These are phyloP conservation scores for Camellia japonica DNA, from an alignment of 148 eudicot genomes.

Conservation along the genomic window DNA sequence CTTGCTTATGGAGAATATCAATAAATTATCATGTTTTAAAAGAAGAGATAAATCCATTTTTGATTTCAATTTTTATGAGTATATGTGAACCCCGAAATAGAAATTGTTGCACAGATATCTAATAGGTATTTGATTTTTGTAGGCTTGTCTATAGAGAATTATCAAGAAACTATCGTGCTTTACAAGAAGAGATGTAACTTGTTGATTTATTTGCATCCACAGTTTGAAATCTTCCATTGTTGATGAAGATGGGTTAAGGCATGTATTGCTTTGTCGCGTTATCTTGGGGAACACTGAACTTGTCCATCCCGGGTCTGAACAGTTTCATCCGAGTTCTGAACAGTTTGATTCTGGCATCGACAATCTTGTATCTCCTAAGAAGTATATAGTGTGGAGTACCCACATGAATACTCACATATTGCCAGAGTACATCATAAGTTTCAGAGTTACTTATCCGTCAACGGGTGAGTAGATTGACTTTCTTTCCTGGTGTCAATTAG, in stretches of 20 bases:
- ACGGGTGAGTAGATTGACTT: conserved; percentile 24
- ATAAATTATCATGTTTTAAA: too few relatives aligned
- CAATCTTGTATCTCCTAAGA: conserved; percentile 32
- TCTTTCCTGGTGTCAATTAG: background rate
- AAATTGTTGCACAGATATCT: too few relatives aligned
- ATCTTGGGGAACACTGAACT: conserved; percentile 43
- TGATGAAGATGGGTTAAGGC: conserved; percentile 61
- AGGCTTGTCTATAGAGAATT: too few relatives aligned
- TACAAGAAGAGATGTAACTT: conserved; percentile 1
- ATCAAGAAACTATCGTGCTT: too few relatives aligned
- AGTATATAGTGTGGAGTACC: conserved; percentile 48
- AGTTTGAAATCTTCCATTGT: conserved; percentile 41
- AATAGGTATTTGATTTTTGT: too few relatives aligned
- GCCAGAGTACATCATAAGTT: conserved; percentile 60
- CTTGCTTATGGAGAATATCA: too few relatives aligned
- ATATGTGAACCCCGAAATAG: too few relatives aligned
- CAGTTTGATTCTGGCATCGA: conserved; percentile 54
- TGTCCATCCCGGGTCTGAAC: conserved; percentile 36
- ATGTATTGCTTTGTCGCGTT: conserved; percentile 60
- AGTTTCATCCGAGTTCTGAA: conserved; percentile 38
- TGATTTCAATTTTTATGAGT: too few relatives aligned
- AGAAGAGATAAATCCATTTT: too few relatives aligned
- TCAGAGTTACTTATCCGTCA: conserved; percentile 13
- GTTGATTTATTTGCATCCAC: conserved; percentile 5
- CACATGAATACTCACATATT: conserved; percentile 67